Percentiles rank a stretch among this genome's conserved stretches.
These are phyloP conservation scores for Nadsonia starkeyi-henricii DNA, from an alignment of 1,139 yeast genomes.

Conservation along the genomic window DNA sequence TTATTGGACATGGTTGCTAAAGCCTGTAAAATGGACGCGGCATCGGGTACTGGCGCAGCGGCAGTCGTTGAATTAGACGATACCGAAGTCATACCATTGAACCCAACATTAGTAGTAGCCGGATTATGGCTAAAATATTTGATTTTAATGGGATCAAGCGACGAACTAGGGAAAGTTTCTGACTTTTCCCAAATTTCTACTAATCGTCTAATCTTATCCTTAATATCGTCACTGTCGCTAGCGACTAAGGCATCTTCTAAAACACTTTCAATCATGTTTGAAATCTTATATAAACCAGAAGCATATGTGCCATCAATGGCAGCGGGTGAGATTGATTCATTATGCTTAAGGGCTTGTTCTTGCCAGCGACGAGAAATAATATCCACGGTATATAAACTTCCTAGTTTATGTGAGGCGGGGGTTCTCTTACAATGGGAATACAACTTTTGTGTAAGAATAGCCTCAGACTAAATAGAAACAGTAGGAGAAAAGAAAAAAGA, in stretches of 20 bases:
- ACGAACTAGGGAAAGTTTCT: slow-evolving; percentile 51
- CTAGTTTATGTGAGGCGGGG: slow-evolving; percentile 74
- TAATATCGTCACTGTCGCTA: slow-evolving; percentile 14
- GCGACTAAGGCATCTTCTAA: slow-evolving; percentile 19
- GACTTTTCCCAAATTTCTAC: slow-evolving; percentile 90
- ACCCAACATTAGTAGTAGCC: not conserved
- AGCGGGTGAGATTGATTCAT: slow-evolving; percentile 30
- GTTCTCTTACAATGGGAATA: slow-evolving; percentile 60
- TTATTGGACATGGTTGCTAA: slow-evolving; percentile 25
- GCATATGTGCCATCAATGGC: slow-evolving; percentile 60
- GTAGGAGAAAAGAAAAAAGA: slow-evolving; percentile 9
- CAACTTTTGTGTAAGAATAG: slow-evolving; percentile 43
- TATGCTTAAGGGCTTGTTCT: slow-evolving; percentile 52
- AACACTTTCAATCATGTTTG: slow-evolving; percentile 20
- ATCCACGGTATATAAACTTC: slow-evolving; percentile 82
- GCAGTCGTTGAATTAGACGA: not conserved
- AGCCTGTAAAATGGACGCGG: slow-evolving; percentile 27
- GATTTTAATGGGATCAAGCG: slow-evolving; percentile 26
- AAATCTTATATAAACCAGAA: slow-evolving; percentile 43
- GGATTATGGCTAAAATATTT: not conserved
- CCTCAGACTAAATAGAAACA: slow-evolving; percentile 40
- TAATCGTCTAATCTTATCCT: slow-evolving; percentile 65
- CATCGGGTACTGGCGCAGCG: slow-evolving; percentile 17
- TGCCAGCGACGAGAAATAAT: slow-evolving; percentile 78
- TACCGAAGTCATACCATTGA: too few relatives aligned